phyloP scores from a whole-genome alignment of 257 asterid genomes.

The Fraxinus anomala region DNA sequence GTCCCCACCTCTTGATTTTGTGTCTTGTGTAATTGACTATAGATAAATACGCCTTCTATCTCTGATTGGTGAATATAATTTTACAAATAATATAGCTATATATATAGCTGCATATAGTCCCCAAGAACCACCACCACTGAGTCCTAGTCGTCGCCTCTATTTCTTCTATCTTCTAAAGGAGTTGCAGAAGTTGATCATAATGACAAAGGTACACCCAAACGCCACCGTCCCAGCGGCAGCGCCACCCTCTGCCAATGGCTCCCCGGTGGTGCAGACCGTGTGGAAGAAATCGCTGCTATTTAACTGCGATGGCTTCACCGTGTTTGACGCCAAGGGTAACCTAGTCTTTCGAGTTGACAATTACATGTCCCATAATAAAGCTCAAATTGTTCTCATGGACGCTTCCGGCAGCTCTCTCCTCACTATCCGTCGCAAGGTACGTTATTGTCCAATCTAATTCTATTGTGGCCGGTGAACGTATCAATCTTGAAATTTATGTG shows the following conservation, averaged over 20 bases:
- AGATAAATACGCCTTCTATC: not conserved
- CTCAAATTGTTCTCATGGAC: conserved; percentile 65
- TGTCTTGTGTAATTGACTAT: not conserved
- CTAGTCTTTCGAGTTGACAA: conserved; percentile 78
- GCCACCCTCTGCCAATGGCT: not conserved
- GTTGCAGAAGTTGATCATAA: conserved; percentile 2
- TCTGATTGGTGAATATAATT: not conserved
- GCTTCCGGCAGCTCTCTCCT: conserved; percentile 60
- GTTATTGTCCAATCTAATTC: too few relatives aligned
- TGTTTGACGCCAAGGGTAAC: conserved; percentile 60
- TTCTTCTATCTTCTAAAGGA: not conserved
- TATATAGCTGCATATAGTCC: conserved; percentile 11
- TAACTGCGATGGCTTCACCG: conserved; percentile 77
- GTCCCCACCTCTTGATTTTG: not conserved
- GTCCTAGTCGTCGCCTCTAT: not conserved
- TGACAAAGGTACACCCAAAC: conserved; percentile 64
- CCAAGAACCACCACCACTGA: not conserved
- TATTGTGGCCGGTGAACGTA: too few relatives aligned
- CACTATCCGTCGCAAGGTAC: conserved; percentile 74
- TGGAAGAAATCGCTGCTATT: conserved; percentile 79
- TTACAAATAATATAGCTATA: not conserved
- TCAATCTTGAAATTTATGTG: too few relatives aligned
- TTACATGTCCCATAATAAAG: conserved; percentile 45
- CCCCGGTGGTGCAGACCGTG: conserved; percentile 53
- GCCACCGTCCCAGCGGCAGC: conserved; percentile 22